Base-by-base conservation (phyloP, 139 green algal species). In the Picochlorum sp. region DNA sequence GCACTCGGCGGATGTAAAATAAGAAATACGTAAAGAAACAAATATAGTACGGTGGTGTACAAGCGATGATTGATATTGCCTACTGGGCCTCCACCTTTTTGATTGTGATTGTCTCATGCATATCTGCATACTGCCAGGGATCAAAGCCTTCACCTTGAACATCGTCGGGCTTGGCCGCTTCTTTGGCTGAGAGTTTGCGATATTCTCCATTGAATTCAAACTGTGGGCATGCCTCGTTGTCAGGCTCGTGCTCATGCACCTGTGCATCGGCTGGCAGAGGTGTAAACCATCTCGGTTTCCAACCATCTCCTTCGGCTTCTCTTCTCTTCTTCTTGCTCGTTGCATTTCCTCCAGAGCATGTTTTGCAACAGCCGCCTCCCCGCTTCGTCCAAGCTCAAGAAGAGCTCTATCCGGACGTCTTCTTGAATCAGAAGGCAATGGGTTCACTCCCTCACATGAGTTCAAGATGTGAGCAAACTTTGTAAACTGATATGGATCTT, bases 401-500 rank as follows among this genome's bases (percentile, higher is more conserved):
- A 75, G 63, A 11, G 66, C 44, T 18, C 81, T 63, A 75, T 91
- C 85, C 4, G 77, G 70, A 16, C 85, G 71, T 55, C 83, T 58
- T 28, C 91, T 79, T 28, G 76, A 85, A 75, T 96, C 89, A 18
- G 83, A 91, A 49, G 81, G 70, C 73, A 96, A 68, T 5, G 87
- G 85, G 32, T 71, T 73, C 41, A 73, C 45, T n/a, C 67, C 71
- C 23, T 80, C 75, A 51, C 74, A 80, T 47, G 54, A 80, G 74
- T 90, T 95, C 23, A 95, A 75, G 57, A 77, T 73, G 71, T 87
- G 83, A 3, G 90, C 89, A 72, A 96, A 97, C 56, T 85, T 37
- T 13, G 88, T 97, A 79, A 94, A 93, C 45, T 74, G 73, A 73
- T 96, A 97, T 66, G 90, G 85, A 77, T 96, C 89, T 30, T 76